Conservation (phyloP, 257 asterid genomes). For the Ehretia macrophylla region DNA sequence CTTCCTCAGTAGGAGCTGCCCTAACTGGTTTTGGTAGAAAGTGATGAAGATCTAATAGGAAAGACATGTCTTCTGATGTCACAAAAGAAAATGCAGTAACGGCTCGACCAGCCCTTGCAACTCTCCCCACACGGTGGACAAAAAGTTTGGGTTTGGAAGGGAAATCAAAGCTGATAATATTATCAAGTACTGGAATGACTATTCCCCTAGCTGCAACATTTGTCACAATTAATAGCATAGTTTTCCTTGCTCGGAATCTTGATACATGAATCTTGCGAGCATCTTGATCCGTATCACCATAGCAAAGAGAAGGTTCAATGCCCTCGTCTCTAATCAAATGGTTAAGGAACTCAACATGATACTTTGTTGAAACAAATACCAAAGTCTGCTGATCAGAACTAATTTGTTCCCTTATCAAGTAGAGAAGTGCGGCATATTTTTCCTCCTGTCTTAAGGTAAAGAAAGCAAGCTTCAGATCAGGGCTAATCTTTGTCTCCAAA, state of each 20-base stretch:
- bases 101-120: conserved; percentile 95
- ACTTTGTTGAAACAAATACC: too few relatives aligned
- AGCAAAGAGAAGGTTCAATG: conserved; percentile 80
- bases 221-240: conserved; percentile 84
- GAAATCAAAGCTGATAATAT: conserved; percentile 86
- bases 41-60: conserved; percentile 86
- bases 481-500: conserved; percentile 90
- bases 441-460: conserved; percentile 89
- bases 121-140: conserved; percentile 98
- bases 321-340: conserved; percentile 71
- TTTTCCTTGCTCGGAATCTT: conserved; percentile 78
- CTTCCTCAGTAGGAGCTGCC: conserved; percentile 93
- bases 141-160: conserved; percentile 94
- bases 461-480: conserved; percentile 71
- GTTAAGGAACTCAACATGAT: too few relatives aligned
- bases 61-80: conserved; percentile 86
- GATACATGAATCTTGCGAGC: conserved; percentile 83
- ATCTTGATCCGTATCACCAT: conserved; percentile 98
- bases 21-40: conserved; percentile 83
- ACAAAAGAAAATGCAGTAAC: conserved; percentile 85
- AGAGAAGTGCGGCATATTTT: conserved; percentile 72
- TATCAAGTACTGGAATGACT: conserved; percentile 92
- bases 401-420: conserved; percentile 77
- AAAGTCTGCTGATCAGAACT: conserved; percentile 74
- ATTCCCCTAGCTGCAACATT: conserved; percentile 99